Evolutionary conservation across 1,139 yeast genomes (phyloP).

Genomic region (Pichia sp.): DNA sequence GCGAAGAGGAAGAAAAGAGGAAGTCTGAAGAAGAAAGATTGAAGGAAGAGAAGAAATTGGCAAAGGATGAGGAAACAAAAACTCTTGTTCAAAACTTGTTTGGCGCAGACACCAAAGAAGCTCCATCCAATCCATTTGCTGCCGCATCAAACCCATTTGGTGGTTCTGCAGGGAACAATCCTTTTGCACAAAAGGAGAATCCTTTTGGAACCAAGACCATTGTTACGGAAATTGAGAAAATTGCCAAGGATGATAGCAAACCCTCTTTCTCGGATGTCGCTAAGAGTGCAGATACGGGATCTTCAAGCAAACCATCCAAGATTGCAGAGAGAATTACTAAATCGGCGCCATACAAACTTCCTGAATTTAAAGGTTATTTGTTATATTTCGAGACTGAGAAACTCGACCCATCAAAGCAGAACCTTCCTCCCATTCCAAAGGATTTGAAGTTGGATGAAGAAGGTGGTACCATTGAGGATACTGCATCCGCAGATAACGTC

Average conservation of each 20-base stretch:
- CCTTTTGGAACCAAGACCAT: constrained; percentile 23
- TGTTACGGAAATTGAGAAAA: constrained; percentile 3
- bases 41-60: constrained; percentile 34
- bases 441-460: constrained; percentile 13
- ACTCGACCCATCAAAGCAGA: constrained; percentile 30
- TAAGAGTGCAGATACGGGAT: too few relatives aligned
- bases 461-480: constrained; percentile 13
- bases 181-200: constrained; percentile 17
- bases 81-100: constrained; percentile 34
- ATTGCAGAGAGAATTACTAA: constrained; percentile 1
- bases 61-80: constrained; percentile 28
- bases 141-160: constrained; percentile 12
- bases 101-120: constrained; percentile 6
- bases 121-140: neutral
- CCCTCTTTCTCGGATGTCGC: constrained; percentile 18
- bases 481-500: constrained; percentile 5
- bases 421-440: constrained; percentile 20
- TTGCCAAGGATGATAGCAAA: constrained; percentile 4
- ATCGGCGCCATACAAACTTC: constrained; percentile 25
- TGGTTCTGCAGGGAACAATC: constrained; percentile 17
- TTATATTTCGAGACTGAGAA: constrained; percentile 54
- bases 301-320: constrained; percentile 2
- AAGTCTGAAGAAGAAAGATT: constrained; percentile 24
- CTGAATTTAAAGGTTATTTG: constrained; percentile 56
- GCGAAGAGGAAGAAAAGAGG: constrained; percentile 36